Base-by-base conservation (phyloP, 305 asterid genomes). In the Fraxinus dipetala region DNA sequence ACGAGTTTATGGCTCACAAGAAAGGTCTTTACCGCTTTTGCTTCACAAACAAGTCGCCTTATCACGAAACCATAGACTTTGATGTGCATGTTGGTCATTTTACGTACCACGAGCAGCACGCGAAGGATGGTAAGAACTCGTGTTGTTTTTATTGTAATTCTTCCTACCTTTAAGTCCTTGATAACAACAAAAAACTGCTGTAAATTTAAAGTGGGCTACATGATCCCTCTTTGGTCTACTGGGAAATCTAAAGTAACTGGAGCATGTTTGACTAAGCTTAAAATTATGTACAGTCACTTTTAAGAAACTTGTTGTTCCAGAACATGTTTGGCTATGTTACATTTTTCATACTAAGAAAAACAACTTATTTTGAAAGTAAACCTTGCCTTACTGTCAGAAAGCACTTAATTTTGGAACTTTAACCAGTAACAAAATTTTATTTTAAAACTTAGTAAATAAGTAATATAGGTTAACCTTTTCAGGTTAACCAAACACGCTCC, bases 1-100 rank as follows among this genome's bases (percentile, higher is more conserved):
- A 90, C 0, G 97, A 95, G 88, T 94, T 95, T 72, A 91, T 93
- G 83, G 95, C 96, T 82, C 92, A 92, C 81, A 91, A 89, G 2
- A 92, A 90, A 87, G 99, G 97, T 80, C 91, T 94, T 74, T 90
- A 95, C 79, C 89, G 86, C 24, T 95, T 95, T 83, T 95, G 99
- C 84, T 94, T 95, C 88, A 88, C 93, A 34, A 95, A 94, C 80
- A 94, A 94, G 85, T 95, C 99, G 40, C 99, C 98, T 2, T 94
- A 95, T 80, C 98, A 95, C 76, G 97, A 92, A 85, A 92, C 97
- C 43, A 36, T 95, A 40, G 99, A 94, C 92, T 95, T 95, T 82
- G 99, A 94, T 79, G 92, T 95, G 36, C 96, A 90, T 80, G 92
- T 95, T 51, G 93, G 91, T 43, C 97, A 94, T 85, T 91, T 89